Base-by-base conservation (phyloP, 208 protist species). In the Sergeia podlipaevii region DNA sequence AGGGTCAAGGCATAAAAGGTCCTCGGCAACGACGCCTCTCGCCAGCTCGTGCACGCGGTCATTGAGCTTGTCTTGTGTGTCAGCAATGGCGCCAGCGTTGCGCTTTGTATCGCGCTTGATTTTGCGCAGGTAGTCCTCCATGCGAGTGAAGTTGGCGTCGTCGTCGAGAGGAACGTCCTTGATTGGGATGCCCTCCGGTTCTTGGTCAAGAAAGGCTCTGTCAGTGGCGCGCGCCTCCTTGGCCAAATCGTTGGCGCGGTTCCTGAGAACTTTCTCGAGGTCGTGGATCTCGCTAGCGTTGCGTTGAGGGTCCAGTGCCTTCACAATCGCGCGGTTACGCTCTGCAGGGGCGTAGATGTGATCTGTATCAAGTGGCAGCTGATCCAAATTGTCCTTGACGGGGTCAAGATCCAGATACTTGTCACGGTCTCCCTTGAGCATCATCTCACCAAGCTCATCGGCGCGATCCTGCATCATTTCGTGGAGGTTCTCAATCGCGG, bases 61-160 rank as follows among this genome's bases (percentile, higher is more conserved):
- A 60, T 82, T 85, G 70, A 94, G 77, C 54, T 80, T 85, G 27
- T 84, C 73, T 65, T 91, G 61, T 36, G 74, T 74, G 60, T 77
- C 62, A 13, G 59, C 50, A 30, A 91, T 88, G 17, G 73, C 68
- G 21, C 60, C 61, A 20, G 63, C 72, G 64, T 84, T 85, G 55
- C 70, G 69, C 17, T 45, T 46, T 17, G 77, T 67, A 65, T 87
- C 77, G 43, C 63, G 72, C 66, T 83, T 89, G 28, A 89, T 68
- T 45, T 75, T 77, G 29, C 85, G 77, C 63, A 81, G 57, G n/a
- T 76, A 63, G 50, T 87, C 80, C 46, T 85, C 69, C 42, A 71
- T 55, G 18, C 69, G 51, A 39, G 60, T 61, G 65, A 89, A 92
- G 39, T 73, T 77, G 13, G 59, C 39, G 49, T 82, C 77, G 29